phyloP scores from a whole-genome alignment of 164 flowering plant genomes.

The Kalanchoe fedtschenkoi region DNA sequence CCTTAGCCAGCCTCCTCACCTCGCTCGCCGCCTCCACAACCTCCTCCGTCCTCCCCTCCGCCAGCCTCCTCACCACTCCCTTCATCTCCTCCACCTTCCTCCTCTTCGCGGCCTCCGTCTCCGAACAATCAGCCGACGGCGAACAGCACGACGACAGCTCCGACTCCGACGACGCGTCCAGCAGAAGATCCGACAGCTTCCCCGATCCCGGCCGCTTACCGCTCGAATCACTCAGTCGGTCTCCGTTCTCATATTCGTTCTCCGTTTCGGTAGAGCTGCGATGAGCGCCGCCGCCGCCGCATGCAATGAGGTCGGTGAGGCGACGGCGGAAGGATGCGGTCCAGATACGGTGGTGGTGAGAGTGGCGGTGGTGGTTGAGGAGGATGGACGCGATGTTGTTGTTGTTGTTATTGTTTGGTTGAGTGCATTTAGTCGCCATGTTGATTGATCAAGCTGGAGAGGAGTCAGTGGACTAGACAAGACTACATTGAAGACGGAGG shows the following conservation, averaged over 20 bases:
- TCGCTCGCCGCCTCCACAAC: conserved; percentile 17
- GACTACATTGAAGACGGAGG: background rate
- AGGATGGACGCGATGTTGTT: conserved; percentile 45
- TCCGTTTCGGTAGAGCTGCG: background rate
- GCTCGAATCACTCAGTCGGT: background rate
- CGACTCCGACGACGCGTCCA: conserved; percentile 16
- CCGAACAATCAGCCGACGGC: background rate
- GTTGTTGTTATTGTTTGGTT: background rate
- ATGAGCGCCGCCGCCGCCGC: conserved; percentile 26
- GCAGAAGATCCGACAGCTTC: conserved; percentile 50
- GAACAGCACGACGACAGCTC: background rate
- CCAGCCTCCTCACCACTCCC: conserved; percentile 9
- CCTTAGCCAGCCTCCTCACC: conserved; percentile 64
- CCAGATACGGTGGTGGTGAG: conserved; percentile 15
- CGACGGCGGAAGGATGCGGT: conserved; percentile 28
- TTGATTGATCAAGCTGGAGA: background rate
- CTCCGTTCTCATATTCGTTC: background rate
- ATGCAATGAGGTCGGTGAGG: conserved; percentile 26
- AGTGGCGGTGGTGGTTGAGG: conserved; percentile 15
- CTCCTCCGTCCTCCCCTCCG: conserved; percentile 18
- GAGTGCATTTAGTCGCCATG: background rate
- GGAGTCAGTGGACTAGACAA: background rate
- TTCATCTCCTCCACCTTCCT: conserved; percentile 44
- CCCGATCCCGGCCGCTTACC: conserved; percentile 27
- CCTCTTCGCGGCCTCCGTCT: conserved; percentile 17